phyloP scores from a whole-genome alignment of 2,329 filamentous ascomycete genomes.

The Ophiocordyceps camponoti-leonardi region DNA sequence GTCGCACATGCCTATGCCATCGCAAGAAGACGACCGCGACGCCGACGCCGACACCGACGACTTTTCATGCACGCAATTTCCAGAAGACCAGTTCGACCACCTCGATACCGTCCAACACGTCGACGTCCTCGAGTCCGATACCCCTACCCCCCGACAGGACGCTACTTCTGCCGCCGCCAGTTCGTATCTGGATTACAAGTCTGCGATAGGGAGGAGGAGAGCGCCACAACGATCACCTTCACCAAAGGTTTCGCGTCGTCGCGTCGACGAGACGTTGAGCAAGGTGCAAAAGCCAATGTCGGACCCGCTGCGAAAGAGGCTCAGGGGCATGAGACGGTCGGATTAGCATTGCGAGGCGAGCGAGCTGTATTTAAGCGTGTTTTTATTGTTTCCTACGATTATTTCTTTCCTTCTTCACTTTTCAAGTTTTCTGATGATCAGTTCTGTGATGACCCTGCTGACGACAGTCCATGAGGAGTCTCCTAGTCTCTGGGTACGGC shows the following conservation, averaged over 20 bases:
- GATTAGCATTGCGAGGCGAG: slow-evolving; percentile 18
- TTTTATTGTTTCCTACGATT: slow-evolving; percentile 7
- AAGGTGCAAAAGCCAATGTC: slow-evolving; percentile 29
- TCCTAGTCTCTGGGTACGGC: too few relatives aligned
- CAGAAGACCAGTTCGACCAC: slow-evolving; percentile 18
- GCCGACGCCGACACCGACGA: slow-evolving; percentile 11
- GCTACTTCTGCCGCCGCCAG: slow-evolving; percentile 8
- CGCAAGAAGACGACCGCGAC: slow-evolving; percentile 11
- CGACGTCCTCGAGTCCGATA: slow-evolving; percentile 23
- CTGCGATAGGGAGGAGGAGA: slow-evolving; percentile 12
- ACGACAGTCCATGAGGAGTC: too few relatives aligned
- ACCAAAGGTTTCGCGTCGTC: slow-evolving; percentile 14
- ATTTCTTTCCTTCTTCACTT: too few relatives aligned
- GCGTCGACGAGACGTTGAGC: slow-evolving; percentile 19
- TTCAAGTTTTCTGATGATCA: too few relatives aligned
- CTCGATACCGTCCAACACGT: slow-evolving; percentile 7
- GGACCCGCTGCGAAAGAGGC: slow-evolving; percentile 22
- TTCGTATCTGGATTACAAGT: slow-evolving; percentile 20
- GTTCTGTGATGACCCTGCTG: too few relatives aligned
- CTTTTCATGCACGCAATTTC: slow-evolving; percentile 20
- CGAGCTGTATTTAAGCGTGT: slow-evolving; percentile 22
- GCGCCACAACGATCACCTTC: slow-evolving; percentile 17
- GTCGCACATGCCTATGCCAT: slow-evolving; percentile 14
- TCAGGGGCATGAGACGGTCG: slow-evolving; percentile 21
- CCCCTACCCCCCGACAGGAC: slow-evolving; percentile 24